phyloP scores from a whole-genome alignment of 1,139 yeast species.

The Scheffersomyces quercinus region DNA sequence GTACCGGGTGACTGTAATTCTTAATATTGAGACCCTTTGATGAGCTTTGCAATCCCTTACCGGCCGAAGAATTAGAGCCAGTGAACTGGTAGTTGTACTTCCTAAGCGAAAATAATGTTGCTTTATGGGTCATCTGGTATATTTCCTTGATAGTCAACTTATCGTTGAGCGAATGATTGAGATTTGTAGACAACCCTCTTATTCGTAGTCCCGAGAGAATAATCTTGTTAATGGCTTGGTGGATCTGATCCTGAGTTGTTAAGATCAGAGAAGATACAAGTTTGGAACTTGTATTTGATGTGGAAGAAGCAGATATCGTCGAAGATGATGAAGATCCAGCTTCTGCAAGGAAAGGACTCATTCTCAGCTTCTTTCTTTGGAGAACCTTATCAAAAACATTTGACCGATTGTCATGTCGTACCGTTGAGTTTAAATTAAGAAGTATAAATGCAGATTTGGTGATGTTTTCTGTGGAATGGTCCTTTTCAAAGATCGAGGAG shows the following conservation, averaged over 20 bases:
- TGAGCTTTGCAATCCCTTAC: background rate
- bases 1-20: conserved; percentile 1
- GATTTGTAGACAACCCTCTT: conserved; percentile 37
- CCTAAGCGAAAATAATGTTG: conserved; percentile 41
- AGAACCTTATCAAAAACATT: conserved; percentile 39
- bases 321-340: conserved; percentile 6
- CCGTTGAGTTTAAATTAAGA: conserved; percentile 7
- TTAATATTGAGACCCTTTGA: background rate
- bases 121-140: conserved; percentile 43
- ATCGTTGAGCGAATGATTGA: conserved; percentile 28
- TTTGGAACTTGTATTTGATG: conserved; percentile 7
- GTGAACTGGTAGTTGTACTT: conserved; percentile 34
- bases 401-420: conserved; percentile 7
- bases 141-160: conserved; percentile 41
- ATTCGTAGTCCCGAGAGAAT: conserved; percentile 44
- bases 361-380: conserved; percentile 23
- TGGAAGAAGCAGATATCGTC: conserved; percentile 8
- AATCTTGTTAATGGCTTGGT: conserved; percentile 35
- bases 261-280: conserved; percentile 19
- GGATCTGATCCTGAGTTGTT: conserved; percentile 32
- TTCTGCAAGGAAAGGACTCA: conserved; percentile 15
- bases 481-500: conserved; percentile 5
- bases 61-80: background rate
- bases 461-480: background rate
- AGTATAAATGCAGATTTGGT: background rate